A percentile compares a stretch with the other conserved stretches of the same genome.
These are phyloP conservation scores for Cornus florida DNA, from an alignment of 148 eudicot species.

Conservation along the genomic window DNA sequence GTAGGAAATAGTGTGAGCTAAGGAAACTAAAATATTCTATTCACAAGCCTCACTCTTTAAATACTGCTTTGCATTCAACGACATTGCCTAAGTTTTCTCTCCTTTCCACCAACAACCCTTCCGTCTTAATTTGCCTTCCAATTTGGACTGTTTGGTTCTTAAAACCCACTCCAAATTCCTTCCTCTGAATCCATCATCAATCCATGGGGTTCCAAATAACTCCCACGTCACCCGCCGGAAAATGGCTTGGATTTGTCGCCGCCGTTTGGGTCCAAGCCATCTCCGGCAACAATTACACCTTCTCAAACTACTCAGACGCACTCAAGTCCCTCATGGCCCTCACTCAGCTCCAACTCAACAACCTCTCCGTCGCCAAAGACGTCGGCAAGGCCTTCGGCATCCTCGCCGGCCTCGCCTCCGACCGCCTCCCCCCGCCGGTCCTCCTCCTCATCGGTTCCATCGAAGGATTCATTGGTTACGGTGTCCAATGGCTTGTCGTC, in stretches of 20 bases:
- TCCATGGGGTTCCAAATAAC: constrained; percentile 22
- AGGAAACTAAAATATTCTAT: background rate
- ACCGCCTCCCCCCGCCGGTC: constrained; percentile 37
- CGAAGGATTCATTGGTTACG: constrained; percentile 48
- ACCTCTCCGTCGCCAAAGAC: constrained; percentile 61
- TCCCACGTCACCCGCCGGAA: constrained; percentile 41
- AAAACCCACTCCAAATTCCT: too few species aligned
- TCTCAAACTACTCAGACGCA: constrained; percentile 56
- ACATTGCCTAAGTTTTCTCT: background rate
- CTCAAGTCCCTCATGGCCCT: constrained; percentile 53
- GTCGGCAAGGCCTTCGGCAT: constrained; percentile 64
- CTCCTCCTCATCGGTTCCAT: constrained; percentile 47
- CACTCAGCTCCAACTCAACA: constrained; percentile 55
- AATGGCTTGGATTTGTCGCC: constrained; percentile 64
- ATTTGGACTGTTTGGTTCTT: too few species aligned
- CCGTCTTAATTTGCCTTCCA: too few species aligned
- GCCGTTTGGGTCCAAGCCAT: constrained; percentile 65
- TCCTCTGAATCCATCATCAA: background rate
- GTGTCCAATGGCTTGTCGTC: constrained; percentile 44
- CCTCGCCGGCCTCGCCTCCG: constrained; percentile 55
- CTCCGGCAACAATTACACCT: constrained; percentile 62
- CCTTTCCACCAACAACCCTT: background rate
- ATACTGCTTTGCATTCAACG: background rate
- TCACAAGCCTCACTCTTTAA: background rate
- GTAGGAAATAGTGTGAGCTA: background rate